A percentile compares a stretch with the other conserved stretches of the same genome.
These are phyloP conservation scores for Hyphopichia fennica DNA, from an alignment of 1,139 yeast species.

Conservation along the genomic window DNA sequence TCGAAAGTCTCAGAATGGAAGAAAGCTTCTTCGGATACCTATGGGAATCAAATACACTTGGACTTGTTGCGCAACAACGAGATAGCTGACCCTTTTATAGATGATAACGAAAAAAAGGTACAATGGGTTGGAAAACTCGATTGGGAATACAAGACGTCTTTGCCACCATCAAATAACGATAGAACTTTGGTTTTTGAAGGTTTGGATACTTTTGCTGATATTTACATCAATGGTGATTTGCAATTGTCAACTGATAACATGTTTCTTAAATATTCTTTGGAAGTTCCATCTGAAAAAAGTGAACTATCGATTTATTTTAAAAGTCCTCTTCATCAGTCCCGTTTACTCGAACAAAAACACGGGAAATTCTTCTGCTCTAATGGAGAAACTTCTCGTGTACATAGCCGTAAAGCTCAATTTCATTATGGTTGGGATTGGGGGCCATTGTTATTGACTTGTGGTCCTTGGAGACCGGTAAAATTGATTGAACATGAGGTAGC, in stretches of 20 bases:
- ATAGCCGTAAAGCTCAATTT: constrained; percentile 53
- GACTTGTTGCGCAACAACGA: constrained; percentile 35
- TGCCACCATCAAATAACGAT: not conserved
- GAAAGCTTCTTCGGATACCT: constrained; percentile 2
- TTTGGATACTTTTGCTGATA: constrained; percentile 44
- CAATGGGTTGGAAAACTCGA: constrained; percentile 49
- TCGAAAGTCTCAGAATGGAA: not conserved
- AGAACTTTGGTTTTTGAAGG: constrained; percentile 38
- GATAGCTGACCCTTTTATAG: constrained; percentile 45
- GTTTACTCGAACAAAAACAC: constrained; percentile 19
- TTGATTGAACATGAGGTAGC: constrained; percentile 21
- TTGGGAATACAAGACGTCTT: constrained; percentile 35
- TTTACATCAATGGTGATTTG: constrained; percentile 30
- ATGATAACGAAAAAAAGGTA: constrained; percentile 37
- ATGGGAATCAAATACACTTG: constrained; percentile 30
- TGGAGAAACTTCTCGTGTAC: constrained; percentile 42
- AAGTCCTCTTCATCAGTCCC: constrained; percentile 19
- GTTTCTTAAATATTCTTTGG: constrained; percentile 29
- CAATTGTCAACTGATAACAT: constrained; percentile 36
- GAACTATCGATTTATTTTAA: constrained; percentile 19
- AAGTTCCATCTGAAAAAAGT: constrained; percentile 10
- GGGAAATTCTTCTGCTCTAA: constrained; percentile 27
- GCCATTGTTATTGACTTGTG: constrained; percentile 47
- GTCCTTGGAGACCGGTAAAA: constrained; percentile 44
- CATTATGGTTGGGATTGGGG: constrained; percentile 67